Conservation (phyloP, 1,139 yeast genomes). For the Lodderomyces pseudojiufengensis region DNA sequence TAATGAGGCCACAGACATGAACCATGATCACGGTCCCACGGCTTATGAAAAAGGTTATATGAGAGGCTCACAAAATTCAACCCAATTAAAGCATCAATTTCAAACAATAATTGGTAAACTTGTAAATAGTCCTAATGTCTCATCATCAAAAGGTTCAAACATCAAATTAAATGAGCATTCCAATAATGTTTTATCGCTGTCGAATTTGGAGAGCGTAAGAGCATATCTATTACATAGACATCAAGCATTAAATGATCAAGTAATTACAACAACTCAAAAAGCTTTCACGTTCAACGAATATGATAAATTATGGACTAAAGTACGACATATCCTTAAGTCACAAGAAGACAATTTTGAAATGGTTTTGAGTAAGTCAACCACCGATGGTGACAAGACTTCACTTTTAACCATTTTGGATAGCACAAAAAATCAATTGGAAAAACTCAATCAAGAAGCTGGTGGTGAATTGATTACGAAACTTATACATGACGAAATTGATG, state of each 20-base stretch:
- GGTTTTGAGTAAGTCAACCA: constrained; percentile 17
- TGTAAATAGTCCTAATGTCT: background rate
- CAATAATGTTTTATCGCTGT: constrained; percentile 32
- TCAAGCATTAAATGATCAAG: constrained; percentile 28
- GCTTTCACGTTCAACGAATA: constrained; percentile 31
- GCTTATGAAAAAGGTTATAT: constrained; percentile 37
- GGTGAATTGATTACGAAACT: constrained; percentile 1
- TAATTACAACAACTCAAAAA: constrained; percentile 22
- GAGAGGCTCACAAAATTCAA: constrained; percentile 31
- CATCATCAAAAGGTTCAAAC: background rate
- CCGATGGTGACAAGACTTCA: constrained; percentile 7
- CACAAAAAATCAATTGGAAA: constrained; percentile 8
- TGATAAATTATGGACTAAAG: constrained; percentile 37
- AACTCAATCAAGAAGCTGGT: background rate
- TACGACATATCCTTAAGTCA: constrained; percentile 24
- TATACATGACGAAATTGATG: constrained; percentile 9
- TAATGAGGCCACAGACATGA: constrained; percentile 6
- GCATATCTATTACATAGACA: constrained; percentile 27
- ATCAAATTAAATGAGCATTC: constrained; percentile 28
- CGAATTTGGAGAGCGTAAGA: constrained; percentile 35
- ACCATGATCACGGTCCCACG: constrained; percentile 27
- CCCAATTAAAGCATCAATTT: constrained; percentile 20
- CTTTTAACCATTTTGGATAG: constrained; percentile 7
- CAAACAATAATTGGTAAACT: constrained; percentile 5
- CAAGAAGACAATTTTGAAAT: constrained; percentile 26